phyloP scores from a whole-genome alignment of 805 yeast genomes.

The Saccharomyces kudriavzevii region DNA sequence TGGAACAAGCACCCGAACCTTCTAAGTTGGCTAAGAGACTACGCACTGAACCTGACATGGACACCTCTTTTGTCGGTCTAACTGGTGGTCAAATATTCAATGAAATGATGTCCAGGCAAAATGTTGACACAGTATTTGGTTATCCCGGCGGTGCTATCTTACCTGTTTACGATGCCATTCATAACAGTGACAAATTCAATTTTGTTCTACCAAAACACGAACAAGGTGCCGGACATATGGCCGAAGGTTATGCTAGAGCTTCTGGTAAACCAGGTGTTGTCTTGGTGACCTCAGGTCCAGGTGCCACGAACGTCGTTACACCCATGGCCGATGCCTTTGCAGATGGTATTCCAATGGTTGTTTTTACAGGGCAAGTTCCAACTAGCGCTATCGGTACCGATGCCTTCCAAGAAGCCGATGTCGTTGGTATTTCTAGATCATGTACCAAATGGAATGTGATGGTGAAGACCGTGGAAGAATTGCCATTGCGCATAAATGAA shows the following conservation, averaged over 20 bases:
- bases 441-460: constrained; percentile 99
- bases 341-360: constrained; percentile 96
- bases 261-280: constrained; percentile 96
- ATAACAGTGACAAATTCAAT: constrained; percentile 79
- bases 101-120: constrained; percentile 95
- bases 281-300: constrained; percentile 97
- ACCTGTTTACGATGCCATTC: constrained; percentile 96
- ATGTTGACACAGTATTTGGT: constrained; percentile 93
- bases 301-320: constrained; percentile 97
- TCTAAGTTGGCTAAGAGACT: constrained; percentile 8
- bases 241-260: constrained; percentile 97
- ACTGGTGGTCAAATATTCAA: constrained; percentile 99
- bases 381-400: constrained; percentile 95
- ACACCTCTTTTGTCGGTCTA: constrained; percentile 84
- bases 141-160: constrained; percentile 98
- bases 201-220: constrained; percentile 94
- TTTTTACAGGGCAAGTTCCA: constrained; percentile 95
- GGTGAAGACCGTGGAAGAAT: constrained; percentile 91
- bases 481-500: constrained; percentile 92
- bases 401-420: constrained; percentile 98
- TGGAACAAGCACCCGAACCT: constrained; percentile 5
- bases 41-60: constrained; percentile 35
- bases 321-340: constrained; percentile 96
- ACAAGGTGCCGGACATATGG: constrained; percentile 99
- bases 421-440: constrained; percentile 90